Conservation (phyloP, 1,284 basidiomycete genomes). For the Leccinum glutinopallens region DNA sequence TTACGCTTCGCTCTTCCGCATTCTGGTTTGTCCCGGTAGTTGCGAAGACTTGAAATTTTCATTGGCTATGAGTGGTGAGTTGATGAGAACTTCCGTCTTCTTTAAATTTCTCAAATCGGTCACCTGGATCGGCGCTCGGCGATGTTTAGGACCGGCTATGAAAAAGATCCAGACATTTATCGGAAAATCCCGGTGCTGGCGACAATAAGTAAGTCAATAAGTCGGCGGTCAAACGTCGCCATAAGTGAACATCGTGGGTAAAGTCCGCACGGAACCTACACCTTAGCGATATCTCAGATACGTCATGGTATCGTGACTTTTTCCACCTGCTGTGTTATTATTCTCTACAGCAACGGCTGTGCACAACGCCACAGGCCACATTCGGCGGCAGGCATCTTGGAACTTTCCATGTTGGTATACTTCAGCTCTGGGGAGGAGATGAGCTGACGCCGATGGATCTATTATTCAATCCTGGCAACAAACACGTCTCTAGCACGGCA, state of each 20-base stretch:
- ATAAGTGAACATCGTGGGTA: constrained; percentile 2
- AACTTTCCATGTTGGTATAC: constrained; percentile 18
- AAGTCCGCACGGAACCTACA: constrained; percentile 12
- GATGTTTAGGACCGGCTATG: background rate
- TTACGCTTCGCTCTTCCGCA: background rate
- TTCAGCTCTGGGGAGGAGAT: background rate
- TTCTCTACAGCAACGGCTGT: constrained; percentile 17
- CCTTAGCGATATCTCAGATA: constrained; percentile 10
- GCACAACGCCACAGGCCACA: constrained; percentile 14
- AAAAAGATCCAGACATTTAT: background rate
- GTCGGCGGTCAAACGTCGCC: constrained; percentile 20
- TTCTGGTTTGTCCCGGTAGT: background rate
- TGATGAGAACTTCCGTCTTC: background rate
- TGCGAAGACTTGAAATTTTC: background rate
- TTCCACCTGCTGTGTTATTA: constrained; percentile 18
- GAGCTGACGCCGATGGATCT: background rate
- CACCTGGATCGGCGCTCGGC: constrained; percentile 11
- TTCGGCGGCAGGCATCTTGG: background rate
- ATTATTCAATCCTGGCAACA: constrained; percentile 6
- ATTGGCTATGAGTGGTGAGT: background rate
- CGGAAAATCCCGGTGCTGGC: background rate
- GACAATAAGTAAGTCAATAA: background rate
- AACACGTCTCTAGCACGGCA: background rate
- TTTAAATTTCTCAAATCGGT: constrained; percentile 6
- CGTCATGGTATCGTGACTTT: background rate